A percentile compares a stretch with the other conserved stretches of the same genome.
Evolutionary conservation across 768 basidiomycete species (phyloP).

Genomic region (Mycena filopes): DNA sequence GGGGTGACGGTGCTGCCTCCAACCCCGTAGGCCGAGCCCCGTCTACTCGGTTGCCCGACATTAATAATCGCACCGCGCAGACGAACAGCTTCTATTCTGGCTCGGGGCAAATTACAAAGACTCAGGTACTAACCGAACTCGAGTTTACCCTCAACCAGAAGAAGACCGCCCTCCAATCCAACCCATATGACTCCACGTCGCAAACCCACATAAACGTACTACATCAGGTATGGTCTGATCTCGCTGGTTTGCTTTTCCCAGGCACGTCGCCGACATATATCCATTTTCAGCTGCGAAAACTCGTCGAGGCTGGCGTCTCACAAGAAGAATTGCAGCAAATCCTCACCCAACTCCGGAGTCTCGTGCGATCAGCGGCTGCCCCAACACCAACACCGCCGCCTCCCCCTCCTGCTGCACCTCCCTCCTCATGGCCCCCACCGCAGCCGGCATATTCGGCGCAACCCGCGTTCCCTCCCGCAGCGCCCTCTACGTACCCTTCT

Average conservation of each 20-base stretch:
- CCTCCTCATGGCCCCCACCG: slow-evolving; percentile 31
- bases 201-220: slow-evolving; percentile 82
- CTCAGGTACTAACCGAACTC: slow-evolving; percentile 85
- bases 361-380: slow-evolving; percentile 59
- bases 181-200: slow-evolving; percentile 76
- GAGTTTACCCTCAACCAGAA: slow-evolving; percentile 86
- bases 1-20: slow-evolving; percentile 66
- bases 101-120: slow-evolving; percentile 68
- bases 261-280: slow-evolving; percentile 24
- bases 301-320: slow-evolving; percentile 84
- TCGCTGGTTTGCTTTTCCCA: background rate
- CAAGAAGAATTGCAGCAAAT: slow-evolving; percentile 85
- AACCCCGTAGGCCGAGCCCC: slow-evolving; percentile 50
- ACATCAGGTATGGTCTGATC: slow-evolving; percentile 70
- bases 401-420: slow-evolving; percentile 12
- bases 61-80: slow-evolving; percentile 35
- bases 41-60: slow-evolving; percentile 21
- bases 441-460: slow-evolving; percentile 45
- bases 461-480: slow-evolving; percentile 28
- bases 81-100: slow-evolving; percentile 47
- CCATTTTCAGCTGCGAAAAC: slow-evolving; percentile 63
- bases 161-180: slow-evolving; percentile 75
- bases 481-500: slow-evolving; percentile 30
- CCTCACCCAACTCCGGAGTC: slow-evolving; percentile 70
- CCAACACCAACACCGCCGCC: slow-evolving; percentile 32